phyloP scores from a whole-genome alignment of 192 early-diverging fungal genomes.

The Blastocladiella britannica region DNA sequence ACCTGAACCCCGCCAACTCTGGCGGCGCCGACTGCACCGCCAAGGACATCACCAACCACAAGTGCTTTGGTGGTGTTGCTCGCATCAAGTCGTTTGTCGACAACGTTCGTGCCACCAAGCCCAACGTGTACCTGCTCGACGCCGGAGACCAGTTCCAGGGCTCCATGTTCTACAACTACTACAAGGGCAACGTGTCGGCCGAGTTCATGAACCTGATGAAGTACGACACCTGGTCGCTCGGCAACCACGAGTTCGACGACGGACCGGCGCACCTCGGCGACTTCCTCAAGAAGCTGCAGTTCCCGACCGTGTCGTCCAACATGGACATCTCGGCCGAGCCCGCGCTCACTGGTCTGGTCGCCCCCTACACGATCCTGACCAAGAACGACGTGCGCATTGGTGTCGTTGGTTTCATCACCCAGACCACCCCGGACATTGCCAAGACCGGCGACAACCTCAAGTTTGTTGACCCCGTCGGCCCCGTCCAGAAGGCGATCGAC shows the following conservation, averaged over 20 bases:
- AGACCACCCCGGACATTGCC: constrained; percentile 34
- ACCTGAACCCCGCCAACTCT: constrained; percentile 27
- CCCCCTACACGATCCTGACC: constrained; percentile 44
- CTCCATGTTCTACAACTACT: constrained; percentile 45
- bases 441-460: constrained; percentile 19
- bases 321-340: constrained; percentile 28
- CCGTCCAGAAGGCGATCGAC: constrained; percentile 39
- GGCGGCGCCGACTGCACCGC: constrained; percentile 22
- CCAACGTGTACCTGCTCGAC: constrained; percentile 39
- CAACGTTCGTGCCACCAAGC: constrained; percentile 20
- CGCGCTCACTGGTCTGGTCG: constrained; percentile 22
- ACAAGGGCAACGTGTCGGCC: constrained; percentile 31
- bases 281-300: constrained; percentile 31
- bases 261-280: constrained; percentile 28
- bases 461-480: constrained; percentile 34
- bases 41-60: constrained; percentile 12
- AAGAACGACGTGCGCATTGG: constrained; percentile 31
- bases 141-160: constrained; percentile 51
- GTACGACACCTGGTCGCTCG: constrained; percentile 34
- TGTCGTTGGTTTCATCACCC: constrained; percentile 42
- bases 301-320: constrained; percentile 45
- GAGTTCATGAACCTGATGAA: constrained; percentile 40
- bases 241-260: constrained; percentile 60
- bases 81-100: constrained; percentile 38
- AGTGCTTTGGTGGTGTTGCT: constrained; percentile 37